phyloP scores from a whole-genome alignment of 2,329 filamentous ascomycete species.

The Hirsutella rhossiliensis region DNA sequence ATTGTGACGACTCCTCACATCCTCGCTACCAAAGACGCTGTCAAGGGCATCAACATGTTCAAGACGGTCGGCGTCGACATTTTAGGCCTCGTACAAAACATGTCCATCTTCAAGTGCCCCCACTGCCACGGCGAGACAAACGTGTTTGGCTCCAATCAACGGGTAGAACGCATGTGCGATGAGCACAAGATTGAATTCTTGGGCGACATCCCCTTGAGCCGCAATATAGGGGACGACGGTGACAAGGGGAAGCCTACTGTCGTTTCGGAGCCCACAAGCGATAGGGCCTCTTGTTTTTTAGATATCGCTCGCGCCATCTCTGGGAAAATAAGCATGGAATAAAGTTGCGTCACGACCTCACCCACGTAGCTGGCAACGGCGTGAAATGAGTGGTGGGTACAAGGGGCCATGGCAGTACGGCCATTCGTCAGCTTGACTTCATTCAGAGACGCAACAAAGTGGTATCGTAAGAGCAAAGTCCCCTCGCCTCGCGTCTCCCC shows the following conservation, averaged over 20 bases:
- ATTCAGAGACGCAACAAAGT: background rate
- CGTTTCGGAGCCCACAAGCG: conserved; percentile 69
- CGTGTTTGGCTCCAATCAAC: conserved; percentile 59
- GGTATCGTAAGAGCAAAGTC: conserved; percentile 4
- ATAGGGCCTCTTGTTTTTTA: conserved; percentile 59
- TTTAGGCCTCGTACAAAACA: conserved; percentile 84
- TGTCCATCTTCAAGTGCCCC: conserved; percentile 75
- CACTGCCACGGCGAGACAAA: conserved; percentile 62
- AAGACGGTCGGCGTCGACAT: conserved; percentile 70
- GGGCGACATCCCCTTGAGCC: conserved; percentile 80
- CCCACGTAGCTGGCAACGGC: too few relatives aligned
- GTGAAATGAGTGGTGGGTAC: background rate
- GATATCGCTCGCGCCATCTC: conserved; percentile 50
- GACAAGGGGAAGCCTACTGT: conserved; percentile 83
- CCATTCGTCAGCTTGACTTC: too few relatives aligned
- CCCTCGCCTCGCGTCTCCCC: background rate
- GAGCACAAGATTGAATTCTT: conserved; percentile 68
- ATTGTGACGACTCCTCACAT: conserved; percentile 93
- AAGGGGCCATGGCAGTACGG: too few relatives aligned
- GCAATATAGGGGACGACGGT: conserved; percentile 75
- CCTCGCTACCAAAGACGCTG: conserved; percentile 79
- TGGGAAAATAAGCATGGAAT: conserved; percentile 26
- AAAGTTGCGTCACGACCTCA: too few relatives aligned
- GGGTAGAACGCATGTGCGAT: conserved; percentile 55
- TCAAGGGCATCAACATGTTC: conserved; percentile 90